These are phyloP conservation scores for Cercospora sp. DNA, from an alignment of 2,329 filamentous ascomycete species.

Conservation along the genomic window DNA sequence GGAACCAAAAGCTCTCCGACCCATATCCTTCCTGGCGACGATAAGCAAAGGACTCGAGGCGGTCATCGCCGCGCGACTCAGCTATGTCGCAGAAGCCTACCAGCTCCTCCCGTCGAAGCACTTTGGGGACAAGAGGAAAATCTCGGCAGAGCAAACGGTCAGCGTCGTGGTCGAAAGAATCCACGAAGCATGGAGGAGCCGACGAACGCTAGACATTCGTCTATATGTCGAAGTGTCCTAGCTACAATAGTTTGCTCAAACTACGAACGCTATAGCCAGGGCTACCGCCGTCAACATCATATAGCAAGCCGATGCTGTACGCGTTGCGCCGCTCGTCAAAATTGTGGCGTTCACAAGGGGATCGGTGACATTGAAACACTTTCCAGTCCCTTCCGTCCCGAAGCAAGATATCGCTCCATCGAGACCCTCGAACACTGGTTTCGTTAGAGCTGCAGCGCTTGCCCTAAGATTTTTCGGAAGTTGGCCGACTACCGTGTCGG, in stretches of 20 bases:
- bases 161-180: too few relatives aligned
- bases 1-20: too few relatives aligned
- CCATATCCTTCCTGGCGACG: too few relatives aligned
- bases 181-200: too few relatives aligned
- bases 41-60: too few relatives aligned
- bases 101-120: too few relatives aligned
- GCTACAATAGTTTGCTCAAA: not conserved
- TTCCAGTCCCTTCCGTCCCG: not conserved
- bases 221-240: not conserved
- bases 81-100: too few relatives aligned
- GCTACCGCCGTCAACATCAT: not conserved
- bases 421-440: constrained; percentile 1
- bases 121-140: too few relatives aligned
- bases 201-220: too few relatives aligned
- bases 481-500: not conserved
- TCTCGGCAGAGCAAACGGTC: too few relatives aligned
- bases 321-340: not conserved
- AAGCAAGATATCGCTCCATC: constrained; percentile 4
- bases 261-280: not conserved
- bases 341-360: not conserved
- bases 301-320: not conserved
- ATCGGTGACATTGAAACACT: not conserved
- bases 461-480: not conserved
- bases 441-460: constrained; percentile 6
- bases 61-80: too few relatives aligned